A percentile compares a stretch with the other conserved stretches of the same genome.
Evolutionary conservation across 2,329 filamentous ascomycete genomes (phyloP).

Genomic region (Lecanicillium sp.): DNA sequence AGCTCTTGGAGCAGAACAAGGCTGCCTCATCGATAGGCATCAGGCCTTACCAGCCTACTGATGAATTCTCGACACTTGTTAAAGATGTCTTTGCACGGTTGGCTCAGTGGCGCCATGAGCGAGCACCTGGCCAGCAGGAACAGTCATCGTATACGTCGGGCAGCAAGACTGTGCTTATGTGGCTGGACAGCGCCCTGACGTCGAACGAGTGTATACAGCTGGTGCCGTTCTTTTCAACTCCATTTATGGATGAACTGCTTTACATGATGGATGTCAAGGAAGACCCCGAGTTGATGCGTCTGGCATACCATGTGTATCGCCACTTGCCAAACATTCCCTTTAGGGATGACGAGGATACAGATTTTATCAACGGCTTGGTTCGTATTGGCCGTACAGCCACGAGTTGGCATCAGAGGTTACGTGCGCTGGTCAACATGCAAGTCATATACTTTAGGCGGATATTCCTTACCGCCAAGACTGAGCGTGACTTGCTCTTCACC

Average conservation of each 20-base stretch:
- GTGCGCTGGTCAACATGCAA: conserved; percentile 96
- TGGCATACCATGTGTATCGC: conserved; percentile 94
- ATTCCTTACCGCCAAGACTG: conserved; percentile 68
- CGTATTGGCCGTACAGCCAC: conserved; percentile 75
- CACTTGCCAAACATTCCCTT: conserved; percentile 95
- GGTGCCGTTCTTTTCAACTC: conserved; percentile 79
- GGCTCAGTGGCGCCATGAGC: conserved; percentile 79
- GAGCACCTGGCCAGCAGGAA: conserved; percentile 80
- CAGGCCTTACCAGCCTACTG: conserved; percentile 70
- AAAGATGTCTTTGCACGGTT: conserved; percentile 68
- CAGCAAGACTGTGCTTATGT: conserved; percentile 90
- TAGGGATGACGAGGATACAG: conserved; percentile 72
- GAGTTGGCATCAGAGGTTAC: conserved; percentile 92
- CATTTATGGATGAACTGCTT: conserved; percentile 84
- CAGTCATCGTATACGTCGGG: conserved; percentile 92
- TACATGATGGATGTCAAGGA: conserved; percentile 99
- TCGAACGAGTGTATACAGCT: conserved; percentile 91
- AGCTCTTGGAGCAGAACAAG: conserved; percentile 72
- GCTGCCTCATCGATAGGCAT: conserved; percentile 72
- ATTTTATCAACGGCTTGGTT: conserved; percentile 79
- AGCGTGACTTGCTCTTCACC: conserved; percentile 75
- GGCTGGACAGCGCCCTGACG: conserved; percentile 85
- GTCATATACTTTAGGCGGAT: conserved; percentile 96
- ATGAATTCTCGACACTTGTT: conserved; percentile 66
- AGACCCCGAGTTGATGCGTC: conserved; percentile 86